Conservation (phyloP, 2,329 filamentous ascomycete species). For the Aspergillus sclerotialis region DNA sequence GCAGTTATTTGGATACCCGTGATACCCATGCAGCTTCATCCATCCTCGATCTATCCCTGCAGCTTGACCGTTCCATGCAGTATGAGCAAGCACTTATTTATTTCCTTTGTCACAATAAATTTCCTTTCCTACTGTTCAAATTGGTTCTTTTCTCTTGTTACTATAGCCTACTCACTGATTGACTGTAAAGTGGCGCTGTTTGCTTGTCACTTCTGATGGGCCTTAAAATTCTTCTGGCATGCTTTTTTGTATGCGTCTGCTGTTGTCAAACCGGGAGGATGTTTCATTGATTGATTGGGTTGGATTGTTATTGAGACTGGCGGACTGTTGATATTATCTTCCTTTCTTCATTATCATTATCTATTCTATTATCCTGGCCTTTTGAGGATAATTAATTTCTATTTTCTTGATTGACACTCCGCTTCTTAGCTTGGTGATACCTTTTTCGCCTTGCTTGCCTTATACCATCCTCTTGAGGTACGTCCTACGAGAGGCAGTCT, state of each 20-base stretch:
- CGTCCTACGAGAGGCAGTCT: too few relatives aligned
- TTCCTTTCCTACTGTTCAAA: conserved; percentile 17
- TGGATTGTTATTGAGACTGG: too few relatives aligned
- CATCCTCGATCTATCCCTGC: too few relatives aligned
- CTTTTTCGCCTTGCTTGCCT: too few relatives aligned
- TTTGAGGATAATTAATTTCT: neutral
- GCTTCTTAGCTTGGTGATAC: too few relatives aligned
- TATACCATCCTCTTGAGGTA: too few relatives aligned
- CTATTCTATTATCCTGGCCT: neutral
- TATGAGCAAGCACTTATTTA: too few relatives aligned
- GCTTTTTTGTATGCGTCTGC: neutral
- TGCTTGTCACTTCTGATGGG: neutral
- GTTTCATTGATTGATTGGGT: too few relatives aligned
- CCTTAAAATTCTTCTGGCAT: conserved; percentile 4
- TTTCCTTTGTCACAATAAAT: conserved; percentile 14
- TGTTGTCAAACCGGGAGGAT: neutral
- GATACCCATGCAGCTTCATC: conserved; percentile 32
- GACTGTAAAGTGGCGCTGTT: conserved; percentile 11
- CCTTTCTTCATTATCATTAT: too few relatives aligned
- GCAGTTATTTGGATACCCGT: conserved; percentile 34
- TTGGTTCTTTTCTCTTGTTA: conserved; percentile 8
- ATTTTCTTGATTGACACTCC: neutral
- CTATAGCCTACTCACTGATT: conserved; percentile 11
- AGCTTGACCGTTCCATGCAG: too few relatives aligned
- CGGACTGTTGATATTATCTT: neutral